Evolutionary conservation across 805 yeast species (phyloP).

Genomic region (Tetrapisispora phaffii): DNA sequence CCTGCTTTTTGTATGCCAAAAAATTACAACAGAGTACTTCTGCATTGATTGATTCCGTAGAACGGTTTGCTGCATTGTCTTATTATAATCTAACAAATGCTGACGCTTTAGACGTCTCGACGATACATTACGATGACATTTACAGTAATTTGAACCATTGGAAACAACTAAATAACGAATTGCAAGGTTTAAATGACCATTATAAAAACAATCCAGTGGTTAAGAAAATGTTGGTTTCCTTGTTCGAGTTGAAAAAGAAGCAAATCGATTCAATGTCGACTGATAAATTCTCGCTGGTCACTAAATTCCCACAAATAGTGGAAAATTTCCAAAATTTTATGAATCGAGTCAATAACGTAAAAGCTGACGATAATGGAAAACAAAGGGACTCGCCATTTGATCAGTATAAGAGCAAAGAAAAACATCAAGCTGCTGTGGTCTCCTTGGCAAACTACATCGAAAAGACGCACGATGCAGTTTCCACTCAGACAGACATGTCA

Average conservation of each 20-base stretch:
- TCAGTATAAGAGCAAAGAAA: not conserved
- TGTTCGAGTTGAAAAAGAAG: not conserved
- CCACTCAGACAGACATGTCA: not conserved
- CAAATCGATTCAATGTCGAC: not conserved
- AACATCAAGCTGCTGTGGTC: not conserved
- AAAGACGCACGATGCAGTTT: not conserved
- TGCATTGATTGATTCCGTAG: not conserved
- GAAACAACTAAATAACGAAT: not conserved
- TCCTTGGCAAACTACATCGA: constrained; percentile 1
- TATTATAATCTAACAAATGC: not conserved
- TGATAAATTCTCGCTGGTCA: not conserved
- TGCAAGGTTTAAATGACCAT: not conserved
- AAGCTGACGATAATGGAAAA: not conserved
- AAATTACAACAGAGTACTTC: not conserved
- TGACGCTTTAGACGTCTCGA: too few species aligned
- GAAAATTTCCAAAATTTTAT: not conserved
- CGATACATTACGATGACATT: not conserved
- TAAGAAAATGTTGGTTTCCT: not conserved
- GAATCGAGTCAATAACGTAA: not conserved
- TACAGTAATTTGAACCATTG: not conserved
- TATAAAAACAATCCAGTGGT: not conserved
- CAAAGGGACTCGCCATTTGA: not conserved
- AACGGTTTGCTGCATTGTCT: not conserved
- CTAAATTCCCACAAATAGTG: not conserved
- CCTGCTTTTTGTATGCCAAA: not conserved